Conservation (phyloP, 192 early-diverging fungal genomes). For the Cladochytrium replicatum region DNA sequence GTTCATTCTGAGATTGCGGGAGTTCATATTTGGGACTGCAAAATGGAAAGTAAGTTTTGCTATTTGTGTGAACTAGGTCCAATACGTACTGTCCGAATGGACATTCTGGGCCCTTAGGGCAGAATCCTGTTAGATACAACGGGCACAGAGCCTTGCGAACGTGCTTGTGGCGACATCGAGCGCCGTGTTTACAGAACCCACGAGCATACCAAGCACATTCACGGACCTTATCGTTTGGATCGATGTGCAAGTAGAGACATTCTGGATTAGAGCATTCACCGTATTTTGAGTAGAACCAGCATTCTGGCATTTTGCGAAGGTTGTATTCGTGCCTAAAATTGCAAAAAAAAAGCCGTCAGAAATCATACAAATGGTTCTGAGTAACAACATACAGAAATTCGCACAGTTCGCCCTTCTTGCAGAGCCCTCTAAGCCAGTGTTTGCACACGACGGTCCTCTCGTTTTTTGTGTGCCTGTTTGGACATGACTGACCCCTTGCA, state of each 20-base stretch:
- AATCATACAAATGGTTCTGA: no score
- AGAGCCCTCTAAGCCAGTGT: constrained; percentile 93
- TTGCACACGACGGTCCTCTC: constrained; percentile 89
- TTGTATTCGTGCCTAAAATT: constrained; percentile 77
- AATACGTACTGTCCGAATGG: constrained; percentile 67
- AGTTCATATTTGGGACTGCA: constrained; percentile 71
- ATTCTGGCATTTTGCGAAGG: constrained; percentile 95
- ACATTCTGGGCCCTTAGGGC: constrained; percentile 86
- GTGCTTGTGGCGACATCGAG: constrained; percentile 85
- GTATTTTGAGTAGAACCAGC: constrained; percentile 81
- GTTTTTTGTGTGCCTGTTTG: constrained; percentile 58
- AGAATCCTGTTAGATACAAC: constrained; percentile 90
- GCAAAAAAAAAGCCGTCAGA: no score
- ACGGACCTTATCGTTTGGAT: constrained; percentile 79
- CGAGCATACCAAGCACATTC: constrained; percentile 95
- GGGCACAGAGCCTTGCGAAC: constrained; percentile 82
- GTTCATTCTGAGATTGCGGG: no score
- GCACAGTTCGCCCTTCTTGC: constrained; percentile 95
- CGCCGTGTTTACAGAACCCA: constrained; percentile 89
- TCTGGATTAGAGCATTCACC: constrained; percentile 85
- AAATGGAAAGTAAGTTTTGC: no score
- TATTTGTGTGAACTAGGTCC: neutral
- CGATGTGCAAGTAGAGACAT: constrained; percentile 87
- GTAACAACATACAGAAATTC: constrained; percentile 70
- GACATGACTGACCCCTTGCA: constrained; percentile 64